These are phyloP conservation scores for Pelagophyceae sp. DNA, from an alignment of 352 stramenopile species.

Conservation along the genomic window DNA sequence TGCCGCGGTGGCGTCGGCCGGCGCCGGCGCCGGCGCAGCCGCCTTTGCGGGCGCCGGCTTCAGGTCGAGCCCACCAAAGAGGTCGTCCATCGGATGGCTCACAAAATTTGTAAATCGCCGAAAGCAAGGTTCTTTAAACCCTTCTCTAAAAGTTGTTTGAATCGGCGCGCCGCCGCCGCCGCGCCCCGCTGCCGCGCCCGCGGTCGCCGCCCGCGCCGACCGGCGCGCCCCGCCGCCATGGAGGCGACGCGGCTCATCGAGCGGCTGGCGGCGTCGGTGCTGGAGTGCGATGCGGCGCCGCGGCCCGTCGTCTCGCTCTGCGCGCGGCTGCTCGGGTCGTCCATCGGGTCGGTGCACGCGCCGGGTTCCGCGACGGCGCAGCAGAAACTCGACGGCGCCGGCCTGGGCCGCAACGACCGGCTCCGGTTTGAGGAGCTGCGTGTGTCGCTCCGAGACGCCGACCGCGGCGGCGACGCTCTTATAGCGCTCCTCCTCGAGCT, in stretches of 20 bases:
- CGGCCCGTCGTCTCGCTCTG: neutral
- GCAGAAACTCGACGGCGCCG: neutral
- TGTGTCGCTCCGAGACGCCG: neutral
- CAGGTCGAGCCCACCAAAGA: constrained; percentile 7
- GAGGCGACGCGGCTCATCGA: neutral
- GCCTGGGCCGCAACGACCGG: neutral
- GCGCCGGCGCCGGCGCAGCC: neutral
- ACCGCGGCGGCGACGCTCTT: neutral
- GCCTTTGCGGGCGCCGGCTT: neutral
- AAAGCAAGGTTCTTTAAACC: too few species aligned
- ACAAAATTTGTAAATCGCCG: too few species aligned
- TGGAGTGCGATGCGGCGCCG: neutral
- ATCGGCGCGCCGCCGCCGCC: neutral
- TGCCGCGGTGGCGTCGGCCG: too few species aligned
- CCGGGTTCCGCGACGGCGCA: neutral
- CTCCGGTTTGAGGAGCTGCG: neutral
- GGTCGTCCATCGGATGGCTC: neutral
- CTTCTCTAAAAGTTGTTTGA: too few species aligned
- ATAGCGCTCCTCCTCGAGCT: neutral
- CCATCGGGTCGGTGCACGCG: neutral
- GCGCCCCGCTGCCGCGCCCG: too few species aligned
- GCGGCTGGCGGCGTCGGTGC: neutral
- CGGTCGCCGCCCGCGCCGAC: too few species aligned
- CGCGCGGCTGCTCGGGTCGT: neutral
- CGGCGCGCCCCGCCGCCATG: too few species aligned